Conservation (phyloP, 1,284 basidiomycete species). For the Ustilago shanxiensis region DNA sequence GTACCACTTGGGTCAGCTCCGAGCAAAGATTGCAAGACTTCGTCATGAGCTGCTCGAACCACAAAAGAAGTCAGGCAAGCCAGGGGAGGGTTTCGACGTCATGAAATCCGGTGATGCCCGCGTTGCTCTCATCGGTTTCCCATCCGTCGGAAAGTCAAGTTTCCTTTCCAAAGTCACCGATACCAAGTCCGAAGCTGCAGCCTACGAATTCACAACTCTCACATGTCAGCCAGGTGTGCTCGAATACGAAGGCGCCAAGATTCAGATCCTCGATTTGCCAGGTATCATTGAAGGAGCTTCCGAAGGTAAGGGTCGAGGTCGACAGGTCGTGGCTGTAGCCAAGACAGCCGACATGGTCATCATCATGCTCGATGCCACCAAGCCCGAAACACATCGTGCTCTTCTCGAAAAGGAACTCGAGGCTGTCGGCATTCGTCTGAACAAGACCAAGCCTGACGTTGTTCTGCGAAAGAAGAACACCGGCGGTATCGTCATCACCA, state of each 20-base stretch:
- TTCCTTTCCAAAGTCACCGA: constrained; percentile 91
- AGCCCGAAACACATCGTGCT: constrained; percentile 89
- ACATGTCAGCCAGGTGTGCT: constrained; percentile 72
- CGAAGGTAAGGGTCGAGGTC: constrained; percentile 86
- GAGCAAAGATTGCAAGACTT: constrained; percentile 66
- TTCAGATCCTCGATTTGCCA: constrained; percentile 81
- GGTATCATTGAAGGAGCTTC: constrained; percentile 95
- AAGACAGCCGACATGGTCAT: constrained; percentile 94
- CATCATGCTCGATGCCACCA: constrained; percentile 95
- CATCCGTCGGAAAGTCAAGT: constrained; percentile 91
- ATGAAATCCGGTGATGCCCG: constrained; percentile 66
- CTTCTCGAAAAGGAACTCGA: constrained; percentile 92
- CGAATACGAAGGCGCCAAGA: constrained; percentile 72
- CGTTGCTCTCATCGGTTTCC: constrained; percentile 84
- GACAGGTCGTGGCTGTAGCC: constrained; percentile 84
- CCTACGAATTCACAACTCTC: constrained; percentile 95
- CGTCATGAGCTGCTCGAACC: constrained; percentile 66
- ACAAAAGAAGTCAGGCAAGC: constrained; percentile 58
- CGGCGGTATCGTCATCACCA: constrained; percentile 79
- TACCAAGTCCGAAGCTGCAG: constrained; percentile 87
- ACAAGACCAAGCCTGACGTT: constrained; percentile 77
- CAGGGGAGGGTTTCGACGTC: constrained; percentile 67
- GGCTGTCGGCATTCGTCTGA: constrained; percentile 94
- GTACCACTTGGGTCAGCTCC: constrained; percentile 65
- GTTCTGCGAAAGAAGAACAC: constrained; percentile 81